phyloP scores from a whole-genome alignment of 164 flowering plant genomes.

The Tinospora cordifolia region DNA sequence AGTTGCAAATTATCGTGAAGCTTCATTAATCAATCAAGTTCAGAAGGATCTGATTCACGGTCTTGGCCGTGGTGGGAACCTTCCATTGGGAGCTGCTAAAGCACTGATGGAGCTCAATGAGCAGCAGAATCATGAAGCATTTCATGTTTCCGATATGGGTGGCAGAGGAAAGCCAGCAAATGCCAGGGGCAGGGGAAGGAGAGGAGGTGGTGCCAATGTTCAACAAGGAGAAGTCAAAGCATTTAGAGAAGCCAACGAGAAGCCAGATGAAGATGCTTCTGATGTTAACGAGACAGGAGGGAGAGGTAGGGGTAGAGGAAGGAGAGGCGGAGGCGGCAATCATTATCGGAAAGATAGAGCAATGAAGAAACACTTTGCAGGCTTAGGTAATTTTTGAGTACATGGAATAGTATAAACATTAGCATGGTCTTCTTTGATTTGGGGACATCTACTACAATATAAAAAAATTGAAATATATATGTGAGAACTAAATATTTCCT shows the following conservation, averaged over 20 bases:
- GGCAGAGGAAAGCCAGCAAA: conserved; percentile 24
- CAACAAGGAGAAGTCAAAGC: conserved; percentile 44
- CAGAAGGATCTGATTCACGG: conserved; percentile 74
- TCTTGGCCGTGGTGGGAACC: conserved; percentile 88
- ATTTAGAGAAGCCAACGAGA: conserved; percentile 29
- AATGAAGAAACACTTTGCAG: conserved; percentile 61
- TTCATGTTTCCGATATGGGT: conserved; percentile 31
- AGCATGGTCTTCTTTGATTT: not conserved
- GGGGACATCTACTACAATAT: too few species aligned
- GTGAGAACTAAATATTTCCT: not conserved
- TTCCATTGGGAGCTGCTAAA: conserved; percentile 63
- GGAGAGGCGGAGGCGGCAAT: conserved; percentile 42
- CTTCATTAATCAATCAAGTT: conserved; percentile 46
- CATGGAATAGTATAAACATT: too few species aligned
- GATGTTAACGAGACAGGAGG: conserved; percentile 33
- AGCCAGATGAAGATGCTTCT: conserved; percentile 22
- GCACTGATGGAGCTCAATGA: conserved; percentile 31
- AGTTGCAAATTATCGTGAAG: conserved; percentile 61
- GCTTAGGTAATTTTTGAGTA: conserved; percentile 23
- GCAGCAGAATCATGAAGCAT: conserved; percentile 24
- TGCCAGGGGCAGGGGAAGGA: conserved; percentile 22
- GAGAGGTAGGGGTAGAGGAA: conserved; percentile 42
- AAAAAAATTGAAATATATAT: not conserved
- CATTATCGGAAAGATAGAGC: conserved; percentile 63
- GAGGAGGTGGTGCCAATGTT: conserved; percentile 1